Conservation (phyloP, 495 filamentous ascomycete genomes). For the Aspergillus hancockii region DNA sequence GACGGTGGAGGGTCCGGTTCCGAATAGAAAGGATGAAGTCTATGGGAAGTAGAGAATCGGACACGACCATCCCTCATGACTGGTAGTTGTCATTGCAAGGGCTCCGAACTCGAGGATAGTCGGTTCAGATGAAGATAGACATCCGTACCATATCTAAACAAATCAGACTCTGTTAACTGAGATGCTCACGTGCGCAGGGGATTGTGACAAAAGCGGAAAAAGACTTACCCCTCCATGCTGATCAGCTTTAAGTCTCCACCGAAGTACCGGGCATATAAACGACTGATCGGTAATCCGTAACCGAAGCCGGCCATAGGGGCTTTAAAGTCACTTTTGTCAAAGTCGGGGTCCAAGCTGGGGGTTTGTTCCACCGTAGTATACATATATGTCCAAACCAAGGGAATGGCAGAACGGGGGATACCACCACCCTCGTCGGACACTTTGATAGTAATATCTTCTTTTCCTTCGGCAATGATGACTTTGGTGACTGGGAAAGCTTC, state of each 20-base stretch:
- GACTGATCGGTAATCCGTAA: conserved; percentile 89
- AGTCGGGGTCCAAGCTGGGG: conserved; percentile 91
- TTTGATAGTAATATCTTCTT: conserved; percentile 98
- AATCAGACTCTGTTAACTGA: neutral
- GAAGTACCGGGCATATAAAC: conserved; percentile 95
- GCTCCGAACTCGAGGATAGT: conserved; percentile 91
- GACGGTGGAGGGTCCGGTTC: conserved; percentile 44
- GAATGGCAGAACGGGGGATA: conserved; percentile 87
- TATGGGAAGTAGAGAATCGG: conserved; percentile 48
- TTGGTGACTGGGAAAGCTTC: conserved; percentile 96
- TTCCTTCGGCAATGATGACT: conserved; percentile 94
- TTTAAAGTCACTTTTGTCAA: conserved; percentile 99
- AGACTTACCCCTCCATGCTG: conserved; percentile 95
- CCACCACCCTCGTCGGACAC: conserved; percentile 95
- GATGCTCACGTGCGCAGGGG: neutral
- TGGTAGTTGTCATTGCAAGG: conserved; percentile 96
- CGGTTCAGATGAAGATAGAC: conserved; percentile 98
- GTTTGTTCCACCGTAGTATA: conserved; percentile 98
- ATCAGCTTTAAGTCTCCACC: conserved; percentile 96
- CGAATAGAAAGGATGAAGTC: conserved; percentile 46
- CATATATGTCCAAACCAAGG: conserved; percentile 99
- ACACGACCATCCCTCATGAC: conserved; percentile 80
- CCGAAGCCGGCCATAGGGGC: conserved; percentile 99
- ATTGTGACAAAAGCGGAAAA: conserved; percentile 2
- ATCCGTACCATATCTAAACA: conserved; percentile 89